Evolutionary conservation across 257 asterid species (phyloP), one percentile per base, ranked within the genome.

Genomic region (Capsicum pubescens): DNA sequence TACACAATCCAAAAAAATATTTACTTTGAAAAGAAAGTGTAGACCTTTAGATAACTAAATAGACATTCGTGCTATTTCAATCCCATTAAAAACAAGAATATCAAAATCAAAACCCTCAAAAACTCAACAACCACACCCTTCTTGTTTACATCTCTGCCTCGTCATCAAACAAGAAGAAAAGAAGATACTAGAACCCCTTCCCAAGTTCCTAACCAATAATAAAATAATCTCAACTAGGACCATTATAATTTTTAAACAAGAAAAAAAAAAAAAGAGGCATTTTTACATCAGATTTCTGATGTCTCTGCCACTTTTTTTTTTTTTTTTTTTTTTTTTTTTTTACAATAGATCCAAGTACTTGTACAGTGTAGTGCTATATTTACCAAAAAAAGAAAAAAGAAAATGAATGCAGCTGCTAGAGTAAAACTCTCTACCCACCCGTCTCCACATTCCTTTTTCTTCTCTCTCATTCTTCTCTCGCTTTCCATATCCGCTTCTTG

Each of bases 61-160:
- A 71, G 57, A 3, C 12, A 46, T 71, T 9, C 16, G 32, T 26
- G 32, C 32, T 26, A 26, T 26, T 26, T 26, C 32, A 26, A 26
- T 26, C 44, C n/a, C 10, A 71, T 71, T 11, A 7, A n/a, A 44
- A 71, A 71, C 36, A 71, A 71, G n/a, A 39, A 19, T 71, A 39
- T 71, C n/a, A 71, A 71, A 71, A 46, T 72, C 80, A 72, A 72
- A 72, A 46, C 80, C 10, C 26, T 44, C 36, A 71, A 44, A 44
- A 72, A 10, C 9, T 8, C 59, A 72, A 19, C 46, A 69, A 69
- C 16, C 32, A 16, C 12, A 50, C 3, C 61, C 7, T 50, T 74
- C 14, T 42, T 39, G 32, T 26, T 26, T 26, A 26, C 32, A 26
- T 26, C 32, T 26, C 1, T 26, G 32, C 32, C 32, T 64, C 71